Conservation (phyloP, 495 filamentous ascomycete species). For the Tuber umbilicatum region DNA sequence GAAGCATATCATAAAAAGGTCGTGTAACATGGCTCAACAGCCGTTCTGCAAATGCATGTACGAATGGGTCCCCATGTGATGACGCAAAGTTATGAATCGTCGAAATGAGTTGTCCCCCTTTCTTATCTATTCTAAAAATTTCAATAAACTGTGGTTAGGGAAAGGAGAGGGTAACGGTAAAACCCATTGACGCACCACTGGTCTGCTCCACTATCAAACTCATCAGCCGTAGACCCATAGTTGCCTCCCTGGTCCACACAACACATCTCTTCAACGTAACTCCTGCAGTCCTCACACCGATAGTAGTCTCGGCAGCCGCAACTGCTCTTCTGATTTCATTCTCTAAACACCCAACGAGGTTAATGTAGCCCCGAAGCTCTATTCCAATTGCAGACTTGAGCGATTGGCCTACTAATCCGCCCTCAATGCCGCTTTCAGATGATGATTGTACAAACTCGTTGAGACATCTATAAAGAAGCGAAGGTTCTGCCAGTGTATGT, state of each 20-base stretch:
- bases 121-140: slow-evolving; percentile 52
- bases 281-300: slow-evolving; percentile 73
- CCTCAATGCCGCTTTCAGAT: slow-evolving; percentile 52
- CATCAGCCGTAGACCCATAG: slow-evolving; percentile 93
- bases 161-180: neutral
- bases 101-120: slow-evolving; percentile 88
- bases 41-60: slow-evolving; percentile 87
- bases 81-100: slow-evolving; percentile 88
- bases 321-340: slow-evolving; percentile 70
- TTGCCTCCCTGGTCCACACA: slow-evolving; percentile 94
- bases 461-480: slow-evolving; percentile 75
- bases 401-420: slow-evolving; percentile 78
- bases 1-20: slow-evolving; percentile 94
- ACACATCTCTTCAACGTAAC: slow-evolving; percentile 94
- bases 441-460: slow-evolving; percentile 69
- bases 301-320: slow-evolving; percentile 61
- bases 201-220: slow-evolving; percentile 88
- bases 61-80: slow-evolving; percentile 91
- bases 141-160: slow-evolving; percentile 34
- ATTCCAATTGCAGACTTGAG: slow-evolving; percentile 79
- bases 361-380: slow-evolving; percentile 83
- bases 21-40: slow-evolving; percentile 84
- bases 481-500: slow-evolving; percentile 86
- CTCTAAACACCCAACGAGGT: slow-evolving; percentile 88
- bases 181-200: slow-evolving; percentile 50